Conservation (phyloP, 208 protist genomes). For the Leishmania lainsoni region DNA sequence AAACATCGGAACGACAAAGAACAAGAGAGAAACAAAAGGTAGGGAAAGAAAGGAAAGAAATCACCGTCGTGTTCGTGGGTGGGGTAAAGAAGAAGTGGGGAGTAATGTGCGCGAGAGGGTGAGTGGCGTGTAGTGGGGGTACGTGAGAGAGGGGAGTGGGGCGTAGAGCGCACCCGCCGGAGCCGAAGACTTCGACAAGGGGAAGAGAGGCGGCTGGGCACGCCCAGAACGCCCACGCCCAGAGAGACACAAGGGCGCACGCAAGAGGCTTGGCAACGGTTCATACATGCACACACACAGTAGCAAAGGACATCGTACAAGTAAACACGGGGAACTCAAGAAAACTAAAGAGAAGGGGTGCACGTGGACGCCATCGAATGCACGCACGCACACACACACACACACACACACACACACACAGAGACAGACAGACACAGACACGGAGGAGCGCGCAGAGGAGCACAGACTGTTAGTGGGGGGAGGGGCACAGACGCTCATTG, state of each 20-base stretch:
- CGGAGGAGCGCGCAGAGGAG: background rate
- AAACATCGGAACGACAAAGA: background rate
- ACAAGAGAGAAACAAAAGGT: background rate
- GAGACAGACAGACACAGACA: background rate
- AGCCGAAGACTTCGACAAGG: background rate
- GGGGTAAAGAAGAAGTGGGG: background rate
- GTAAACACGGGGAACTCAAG: too few relatives aligned
- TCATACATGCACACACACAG: slow-evolving; percentile 1
- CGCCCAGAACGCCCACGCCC: background rate
- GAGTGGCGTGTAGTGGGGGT: background rate
- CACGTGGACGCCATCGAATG: background rate
- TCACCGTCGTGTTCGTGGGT: background rate
- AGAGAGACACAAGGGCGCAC: background rate
- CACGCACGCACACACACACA: background rate
- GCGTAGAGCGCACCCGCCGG: background rate
- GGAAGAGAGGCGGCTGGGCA: background rate
- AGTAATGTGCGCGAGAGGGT: background rate
- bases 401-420: background rate
- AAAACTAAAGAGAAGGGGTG: background rate
- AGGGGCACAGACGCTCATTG: background rate
- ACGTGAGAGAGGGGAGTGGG: background rate
- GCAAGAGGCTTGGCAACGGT: background rate
- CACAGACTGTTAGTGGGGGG: background rate
- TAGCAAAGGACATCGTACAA: background rate
- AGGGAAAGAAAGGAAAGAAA: background rate